phyloP scores from a whole-genome alignment of 345 rosid genomes.

The Linum lewisii region DNA sequence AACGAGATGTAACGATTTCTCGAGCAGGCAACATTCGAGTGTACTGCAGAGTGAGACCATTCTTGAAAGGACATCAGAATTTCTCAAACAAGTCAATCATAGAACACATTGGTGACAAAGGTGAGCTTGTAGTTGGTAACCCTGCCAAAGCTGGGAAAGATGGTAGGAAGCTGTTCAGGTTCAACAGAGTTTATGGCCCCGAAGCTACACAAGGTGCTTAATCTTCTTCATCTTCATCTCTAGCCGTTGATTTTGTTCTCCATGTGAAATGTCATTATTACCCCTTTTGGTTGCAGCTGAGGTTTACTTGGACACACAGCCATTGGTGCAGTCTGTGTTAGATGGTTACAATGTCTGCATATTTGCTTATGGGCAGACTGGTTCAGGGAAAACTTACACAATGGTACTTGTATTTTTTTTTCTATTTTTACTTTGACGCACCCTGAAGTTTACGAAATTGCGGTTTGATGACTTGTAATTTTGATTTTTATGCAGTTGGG shows the following conservation, averaged over 20 bases:
- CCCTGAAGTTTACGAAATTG: background rate
- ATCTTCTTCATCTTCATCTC: slow-evolving; percentile 9
- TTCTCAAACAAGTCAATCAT: slow-evolving; percentile 36
- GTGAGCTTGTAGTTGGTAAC: slow-evolving; percentile 58
- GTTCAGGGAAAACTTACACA: slow-evolving; percentile 91
- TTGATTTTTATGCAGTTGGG: slow-evolving; percentile 43
- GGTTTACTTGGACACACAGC: slow-evolving; percentile 65
- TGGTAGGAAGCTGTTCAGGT: slow-evolving; percentile 51
- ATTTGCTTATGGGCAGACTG: slow-evolving; percentile 99
- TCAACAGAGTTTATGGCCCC: slow-evolving; percentile 69
- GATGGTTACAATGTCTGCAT: slow-evolving; percentile 90
- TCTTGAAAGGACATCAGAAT: slow-evolving; percentile 44
- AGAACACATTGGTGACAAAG: slow-evolving; percentile 63
- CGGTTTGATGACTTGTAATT: slow-evolving; percentile 5
- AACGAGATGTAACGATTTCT: background rate
- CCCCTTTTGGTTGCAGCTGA: slow-evolving; percentile 45
- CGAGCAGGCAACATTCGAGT: slow-evolving; percentile 87
- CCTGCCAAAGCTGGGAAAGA: slow-evolving; percentile 78
- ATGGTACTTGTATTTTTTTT: slow-evolving; percentile 38
- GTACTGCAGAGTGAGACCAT: slow-evolving; percentile 75
- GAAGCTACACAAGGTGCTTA: slow-evolving; percentile 66
- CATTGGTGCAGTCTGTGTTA: slow-evolving; percentile 60
- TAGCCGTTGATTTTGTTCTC: background rate
- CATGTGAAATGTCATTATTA: too few relatives aligned
- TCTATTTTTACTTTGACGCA: background rate